phyloP scores from a whole-genome alignment of 352 stramenopile species.

The Hyaloperonospora brassicae region DNA sequence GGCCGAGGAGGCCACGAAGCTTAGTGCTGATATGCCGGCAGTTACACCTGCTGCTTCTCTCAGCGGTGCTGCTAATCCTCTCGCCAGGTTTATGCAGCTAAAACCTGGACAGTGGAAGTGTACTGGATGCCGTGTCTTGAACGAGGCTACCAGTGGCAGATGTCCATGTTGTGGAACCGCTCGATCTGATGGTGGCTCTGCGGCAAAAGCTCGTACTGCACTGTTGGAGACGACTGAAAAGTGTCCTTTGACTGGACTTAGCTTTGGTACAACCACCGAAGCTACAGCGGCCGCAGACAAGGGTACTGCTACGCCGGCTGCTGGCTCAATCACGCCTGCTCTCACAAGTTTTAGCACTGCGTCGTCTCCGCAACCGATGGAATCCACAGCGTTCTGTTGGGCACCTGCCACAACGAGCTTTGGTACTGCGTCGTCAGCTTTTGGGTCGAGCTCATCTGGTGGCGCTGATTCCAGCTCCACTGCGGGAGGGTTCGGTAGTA shows the following conservation, averaged over 20 bases:
- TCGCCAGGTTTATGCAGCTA: constrained; percentile 58
- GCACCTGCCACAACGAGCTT: too few species aligned
- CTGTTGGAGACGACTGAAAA: constrained; percentile 10
- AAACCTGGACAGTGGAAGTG: constrained; percentile 76
- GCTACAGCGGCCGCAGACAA: constrained; percentile 11
- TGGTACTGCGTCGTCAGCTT: constrained; percentile 7
- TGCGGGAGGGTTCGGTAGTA: constrained; percentile 26
- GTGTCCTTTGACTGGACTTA: constrained; percentile 26
- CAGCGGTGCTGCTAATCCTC: constrained; percentile 32
- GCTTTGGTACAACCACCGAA: constrained; percentile 24
- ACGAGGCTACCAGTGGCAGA: constrained; percentile 45
- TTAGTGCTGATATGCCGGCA: neutral
- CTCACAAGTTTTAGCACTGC: too few species aligned
- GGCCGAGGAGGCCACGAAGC: constrained; percentile 9
- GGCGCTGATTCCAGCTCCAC: constrained; percentile 31
- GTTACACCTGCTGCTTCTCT: constrained; percentile 8
- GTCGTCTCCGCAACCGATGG: too few species aligned
- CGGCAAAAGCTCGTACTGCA: constrained; percentile 5
- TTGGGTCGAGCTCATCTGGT: constrained; percentile 10
- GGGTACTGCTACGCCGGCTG: constrained; percentile 14
- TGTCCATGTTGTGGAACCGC: constrained; percentile 72
- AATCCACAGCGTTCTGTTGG: constrained; percentile 23
- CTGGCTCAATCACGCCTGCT: constrained; percentile 1
- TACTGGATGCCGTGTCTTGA: constrained; percentile 62
- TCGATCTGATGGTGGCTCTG: constrained; percentile 28